Conservation (phyloP, 2,329 filamentous ascomycete species). For the Alternaria arbusti region DNA sequence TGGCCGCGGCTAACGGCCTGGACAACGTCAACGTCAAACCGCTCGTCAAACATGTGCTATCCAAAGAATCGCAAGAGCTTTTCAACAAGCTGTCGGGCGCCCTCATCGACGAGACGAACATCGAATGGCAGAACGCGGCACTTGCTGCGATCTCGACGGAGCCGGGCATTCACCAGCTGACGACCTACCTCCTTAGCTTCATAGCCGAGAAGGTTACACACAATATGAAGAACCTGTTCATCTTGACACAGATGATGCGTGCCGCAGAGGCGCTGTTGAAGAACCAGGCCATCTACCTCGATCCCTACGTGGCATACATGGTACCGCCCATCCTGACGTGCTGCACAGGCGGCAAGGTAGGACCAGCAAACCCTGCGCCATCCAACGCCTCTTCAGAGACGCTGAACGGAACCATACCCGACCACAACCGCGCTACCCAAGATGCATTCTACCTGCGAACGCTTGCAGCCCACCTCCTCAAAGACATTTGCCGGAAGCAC, state of each 20-base stretch:
- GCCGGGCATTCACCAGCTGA: slow-evolving; percentile 90
- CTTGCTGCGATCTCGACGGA: slow-evolving; percentile 86
- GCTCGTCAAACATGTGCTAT: slow-evolving; percentile 92
- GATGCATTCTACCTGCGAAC: slow-evolving; percentile 83
- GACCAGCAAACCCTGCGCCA: slow-evolving; percentile 60
- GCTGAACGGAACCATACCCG: slow-evolving; percentile 38
- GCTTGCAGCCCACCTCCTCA: slow-evolving; percentile 81
- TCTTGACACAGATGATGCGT: slow-evolving; percentile 90
- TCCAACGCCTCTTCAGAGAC: slow-evolving; percentile 58
- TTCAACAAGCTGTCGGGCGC: slow-evolving; percentile 94
- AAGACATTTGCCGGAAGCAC: slow-evolving; percentile 80
- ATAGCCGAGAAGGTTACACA: slow-evolving; percentile 96
- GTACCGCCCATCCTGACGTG: slow-evolving; percentile 91
- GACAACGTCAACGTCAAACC: slow-evolving; percentile 87
- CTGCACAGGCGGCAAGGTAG: slow-evolving; percentile 82
- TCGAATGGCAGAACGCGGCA: slow-evolving; percentile 84
- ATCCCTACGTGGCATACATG: slow-evolving; percentile 72
- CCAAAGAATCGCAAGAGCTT: slow-evolving; percentile 94
- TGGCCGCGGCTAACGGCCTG: slow-evolving; percentile 82
- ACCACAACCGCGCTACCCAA: slow-evolving; percentile 30
- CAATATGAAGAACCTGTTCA: slow-evolving; percentile 86
- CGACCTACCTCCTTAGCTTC: slow-evolving; percentile 96
- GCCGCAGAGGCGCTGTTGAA: slow-evolving; percentile 82
- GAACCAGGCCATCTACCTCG: slow-evolving; percentile 79
- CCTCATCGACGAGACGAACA: slow-evolving; percentile 84